Conservation (phyloP, 345 rosid genomes). For the Linum usitatissimum region DNA sequence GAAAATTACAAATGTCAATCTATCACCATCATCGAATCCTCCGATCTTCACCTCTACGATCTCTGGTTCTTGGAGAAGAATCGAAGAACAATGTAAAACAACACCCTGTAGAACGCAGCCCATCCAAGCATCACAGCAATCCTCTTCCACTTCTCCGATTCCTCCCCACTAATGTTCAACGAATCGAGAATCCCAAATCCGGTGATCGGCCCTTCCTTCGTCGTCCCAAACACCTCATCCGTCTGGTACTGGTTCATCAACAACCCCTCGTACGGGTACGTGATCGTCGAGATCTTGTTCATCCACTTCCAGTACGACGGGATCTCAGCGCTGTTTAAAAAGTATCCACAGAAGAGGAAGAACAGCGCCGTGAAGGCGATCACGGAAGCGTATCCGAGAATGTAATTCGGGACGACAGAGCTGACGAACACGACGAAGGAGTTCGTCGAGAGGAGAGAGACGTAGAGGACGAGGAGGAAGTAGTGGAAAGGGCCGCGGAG, state of each 20-base stretch:
- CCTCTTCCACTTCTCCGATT: slow-evolving; percentile 35
- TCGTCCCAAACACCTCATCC: slow-evolving; percentile 4
- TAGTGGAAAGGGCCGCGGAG: slow-evolving; percentile 43
- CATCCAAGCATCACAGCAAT: slow-evolving; percentile 44
- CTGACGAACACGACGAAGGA: slow-evolving; percentile 65
- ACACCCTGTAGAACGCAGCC: slow-evolving; percentile 48
- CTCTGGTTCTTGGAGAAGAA: slow-evolving; percentile 54
- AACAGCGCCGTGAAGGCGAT: slow-evolving; percentile 60
- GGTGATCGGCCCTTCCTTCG: background rate
- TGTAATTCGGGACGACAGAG: slow-evolving; percentile 56
- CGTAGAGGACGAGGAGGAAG: slow-evolving; percentile 45
- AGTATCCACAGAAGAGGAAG: slow-evolving; percentile 62
- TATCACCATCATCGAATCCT: background rate
- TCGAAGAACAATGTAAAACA: slow-evolving; percentile 46
- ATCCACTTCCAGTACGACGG: slow-evolving; percentile 52
- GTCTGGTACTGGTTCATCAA: slow-evolving; percentile 58
- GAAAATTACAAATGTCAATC: too few species aligned
- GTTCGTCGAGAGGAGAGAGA: slow-evolving; percentile 55
- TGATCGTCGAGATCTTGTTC: slow-evolving; percentile 63
- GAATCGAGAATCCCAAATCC: slow-evolving; percentile 29
- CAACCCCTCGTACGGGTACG: slow-evolving; percentile 57
- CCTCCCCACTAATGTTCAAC: slow-evolving; percentile 20
- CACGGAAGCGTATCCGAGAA: slow-evolving; percentile 52
- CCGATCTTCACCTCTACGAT: slow-evolving; percentile 15
- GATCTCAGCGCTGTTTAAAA: slow-evolving; percentile 41